A percentile compares a stretch with the other conserved stretches of the same genome.
Conservation (phyloP, 2,329 filamentous ascomycete species). For the Fusarium sororula region DNA sequence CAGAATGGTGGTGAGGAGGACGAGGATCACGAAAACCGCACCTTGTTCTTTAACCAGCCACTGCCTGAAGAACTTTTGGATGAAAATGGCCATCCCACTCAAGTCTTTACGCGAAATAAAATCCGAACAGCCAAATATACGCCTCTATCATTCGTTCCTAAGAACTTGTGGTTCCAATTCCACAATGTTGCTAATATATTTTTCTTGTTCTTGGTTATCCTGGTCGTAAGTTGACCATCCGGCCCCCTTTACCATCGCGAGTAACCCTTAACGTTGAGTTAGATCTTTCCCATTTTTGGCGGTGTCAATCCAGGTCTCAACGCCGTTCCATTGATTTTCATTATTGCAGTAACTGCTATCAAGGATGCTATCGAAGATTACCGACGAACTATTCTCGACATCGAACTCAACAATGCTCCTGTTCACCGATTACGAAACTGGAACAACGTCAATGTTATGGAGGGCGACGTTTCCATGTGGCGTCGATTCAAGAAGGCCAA, state of each 20-base stretch:
- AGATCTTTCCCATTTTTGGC: constrained; percentile 98
- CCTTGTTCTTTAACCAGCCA: constrained; percentile 86
- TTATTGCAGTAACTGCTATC: constrained; percentile 85
- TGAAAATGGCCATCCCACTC: constrained; percentile 78
- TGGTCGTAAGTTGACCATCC: constrained; percentile 73
- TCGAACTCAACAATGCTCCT: constrained; percentile 93
- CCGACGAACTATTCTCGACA: constrained; percentile 88
- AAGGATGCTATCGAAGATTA: constrained; percentile 98
- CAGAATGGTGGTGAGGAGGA: constrained; percentile 51
- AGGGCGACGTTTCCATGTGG: constrained; percentile 88
- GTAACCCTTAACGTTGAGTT: constrained; percentile 38
- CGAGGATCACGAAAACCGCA: constrained; percentile 59
- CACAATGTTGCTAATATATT: constrained; percentile 99
- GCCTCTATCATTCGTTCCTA: constrained; percentile 91
- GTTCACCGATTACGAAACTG: constrained; percentile 90
- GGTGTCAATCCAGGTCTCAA: constrained; percentile 89
- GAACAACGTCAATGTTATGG: constrained; percentile 91
- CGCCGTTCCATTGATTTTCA: constrained; percentile 91
- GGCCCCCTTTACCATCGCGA: neutral
- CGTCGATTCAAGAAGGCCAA: constrained; percentile 90
- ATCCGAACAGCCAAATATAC: constrained; percentile 98
- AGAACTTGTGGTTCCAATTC: constrained; percentile 97
- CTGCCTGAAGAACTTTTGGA: constrained; percentile 80
- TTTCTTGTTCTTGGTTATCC: constrained; percentile 95
- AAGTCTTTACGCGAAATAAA: constrained; percentile 87